A percentile compares a stretch with the other conserved stretches of the same genome.
Evolutionary conservation across 148 eudicot genomes (phyloP).

Genomic region (Amaranthus hypochondriacus): DNA sequence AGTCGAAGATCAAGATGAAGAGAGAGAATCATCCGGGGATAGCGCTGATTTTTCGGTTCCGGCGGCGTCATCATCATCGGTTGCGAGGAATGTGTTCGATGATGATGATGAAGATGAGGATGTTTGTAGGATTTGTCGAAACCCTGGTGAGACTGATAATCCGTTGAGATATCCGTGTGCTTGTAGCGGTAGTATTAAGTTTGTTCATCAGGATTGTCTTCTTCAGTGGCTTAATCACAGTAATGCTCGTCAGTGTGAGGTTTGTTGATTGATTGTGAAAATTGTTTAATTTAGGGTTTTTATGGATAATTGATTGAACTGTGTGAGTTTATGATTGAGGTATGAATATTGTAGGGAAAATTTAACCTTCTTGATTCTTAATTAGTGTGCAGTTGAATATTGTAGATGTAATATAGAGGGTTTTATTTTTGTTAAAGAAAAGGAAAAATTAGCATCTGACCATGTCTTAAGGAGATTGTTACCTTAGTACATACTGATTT

Average conservation of each 20-base stretch:
- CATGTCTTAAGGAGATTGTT: not conserved
- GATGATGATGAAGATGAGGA: slow-evolving; percentile 80
- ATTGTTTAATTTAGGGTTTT: not conserved
- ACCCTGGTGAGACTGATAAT: slow-evolving; percentile 74
- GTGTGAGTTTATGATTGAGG: no score
- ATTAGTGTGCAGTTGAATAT: not conserved
- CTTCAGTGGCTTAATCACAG: slow-evolving; percentile 98
- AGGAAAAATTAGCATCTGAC: not conserved
- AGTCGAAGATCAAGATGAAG: slow-evolving; percentile 20
- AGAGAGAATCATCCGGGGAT: not conserved
- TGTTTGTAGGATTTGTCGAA: slow-evolving; percentile 86
- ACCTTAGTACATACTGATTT: not conserved
- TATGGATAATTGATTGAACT: not conserved
- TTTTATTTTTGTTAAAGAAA: not conserved
- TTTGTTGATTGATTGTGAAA: slow-evolving; percentile 9
- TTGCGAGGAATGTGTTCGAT: slow-evolving; percentile 22
- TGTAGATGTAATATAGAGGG: not conserved
- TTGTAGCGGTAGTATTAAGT: slow-evolving; percentile 91
- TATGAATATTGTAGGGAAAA: not conserved
- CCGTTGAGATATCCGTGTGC: slow-evolving; percentile 89
- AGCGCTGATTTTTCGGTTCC: not conserved
- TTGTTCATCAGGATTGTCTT: slow-evolving; percentile 90
- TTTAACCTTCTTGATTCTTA: not conserved
- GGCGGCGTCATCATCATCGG: not conserved
- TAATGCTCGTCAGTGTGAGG: slow-evolving; percentile 96